Evolutionary conservation across 1,284 basidiomycete species (phyloP), one percentile per base, ranked within the genome.

Genomic region (Taiwanofungus camphoratus): DNA sequence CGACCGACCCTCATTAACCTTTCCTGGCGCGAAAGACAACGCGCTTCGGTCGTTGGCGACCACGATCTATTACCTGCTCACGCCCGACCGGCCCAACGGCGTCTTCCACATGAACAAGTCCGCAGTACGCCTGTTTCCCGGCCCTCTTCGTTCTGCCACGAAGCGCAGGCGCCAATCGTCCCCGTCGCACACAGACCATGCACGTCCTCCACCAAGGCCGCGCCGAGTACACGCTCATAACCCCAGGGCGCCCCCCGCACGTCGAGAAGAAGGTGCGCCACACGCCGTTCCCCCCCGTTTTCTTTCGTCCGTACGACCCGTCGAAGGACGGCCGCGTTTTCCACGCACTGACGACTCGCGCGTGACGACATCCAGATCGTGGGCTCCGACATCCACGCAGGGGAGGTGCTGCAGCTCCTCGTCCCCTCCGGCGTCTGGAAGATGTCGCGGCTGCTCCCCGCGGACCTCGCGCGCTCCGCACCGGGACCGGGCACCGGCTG

Each of bases 361-460:
- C n/a, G n/a, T n/a, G n/a, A n/a, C n/a, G n/a, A n/a, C 21, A 13
- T 13, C 11, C 31, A 64, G 47, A 53, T 72, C 4, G 67, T 77
- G 50, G 73, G 74, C 3, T 52, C 61, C 2, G 61, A 70, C 52
- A 53, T 56, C 19, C 55, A 55, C 0, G 60, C 57, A 0, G 71
- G 71, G 2, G 73, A 76, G 51, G 52, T 58, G 3, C 61, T 70
- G 9, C 64, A 70, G 55, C 60, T 76, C 3, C 54, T 74, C 30
- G 72, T 76, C 26, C 69, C 65, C 15, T 66, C 69, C 0, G 68
- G 67, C 2, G 63, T 74, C 18, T 76, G 73, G 73, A 76, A 76
- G 56, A 70, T 68, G 58, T 71, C 70, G 4, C 58, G 64, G 19
- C 54, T 77, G 11, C 64, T 71, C 2, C 55, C 59, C 2, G 65